Evolutionary conservation across 768 basidiomycete species (phyloP), one percentile per base, ranked within the genome.

Genomic region (Tulasnella sp.): DNA sequence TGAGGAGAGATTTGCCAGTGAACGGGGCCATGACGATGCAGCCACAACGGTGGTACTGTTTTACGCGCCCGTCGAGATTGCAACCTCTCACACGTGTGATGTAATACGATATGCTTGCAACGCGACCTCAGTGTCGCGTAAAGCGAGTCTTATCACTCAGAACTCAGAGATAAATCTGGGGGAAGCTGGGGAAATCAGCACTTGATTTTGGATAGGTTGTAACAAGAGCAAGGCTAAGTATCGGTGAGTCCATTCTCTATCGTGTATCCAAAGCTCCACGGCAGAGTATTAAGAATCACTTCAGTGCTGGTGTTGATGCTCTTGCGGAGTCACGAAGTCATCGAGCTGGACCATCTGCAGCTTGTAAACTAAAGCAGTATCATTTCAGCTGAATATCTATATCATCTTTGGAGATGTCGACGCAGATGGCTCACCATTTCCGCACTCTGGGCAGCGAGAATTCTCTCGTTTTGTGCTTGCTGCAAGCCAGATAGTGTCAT

Each of bases 371-470:
- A 61, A 7, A 19, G 65, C 11, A 56, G 13, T 42, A 56, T 58
- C 17, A 23, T 47, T 61, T n/a, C 9, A 47, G 63, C 61, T 13
- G 49, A 23, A 26, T 17, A 60, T 24, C 7, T 26, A 38, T 34
- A 8, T 41, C 32, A 19, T 23, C 11, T 41, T 38, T 47, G 27
- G 23, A 13, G 30, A 50, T n/a, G 2, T 26, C 21, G n/a, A 21
- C n/a, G 41, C 27, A 11, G 29, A 21, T 29, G 11, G 74, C 84
- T 52, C 68, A 94, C 92, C 89, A 58, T 86, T 92, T 66, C 94
- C 94, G 65, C 94, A 97, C 74, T 97, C 94, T 11, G 81, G 77
- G 82, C 94, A 97, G 70, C 94, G 86, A 64, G 77, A 76, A 65
- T 78, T 76, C 38, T 69, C 65, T 72, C 84, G 82, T 67, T 85